A percentile compares a stretch with the other conserved stretches of the same genome.
These are phyloP conservation scores for Scortechinia acanthostroma DNA, from an alignment of 2,329 filamentous ascomycete genomes.

Conservation along the genomic window DNA sequence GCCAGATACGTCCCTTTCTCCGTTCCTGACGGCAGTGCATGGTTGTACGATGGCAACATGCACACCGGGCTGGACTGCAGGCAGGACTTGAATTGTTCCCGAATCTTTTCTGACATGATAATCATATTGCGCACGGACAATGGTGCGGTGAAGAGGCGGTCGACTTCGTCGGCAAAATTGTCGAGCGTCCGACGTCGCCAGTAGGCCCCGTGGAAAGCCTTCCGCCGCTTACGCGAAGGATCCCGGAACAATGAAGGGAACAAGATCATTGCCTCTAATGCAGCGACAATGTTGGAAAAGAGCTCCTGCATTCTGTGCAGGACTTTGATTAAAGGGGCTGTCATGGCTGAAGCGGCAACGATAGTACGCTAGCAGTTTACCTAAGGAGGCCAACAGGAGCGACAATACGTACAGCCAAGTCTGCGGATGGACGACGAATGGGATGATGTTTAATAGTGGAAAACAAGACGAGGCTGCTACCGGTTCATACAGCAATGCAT, in stretches of 20 bases:
- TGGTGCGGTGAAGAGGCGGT: constrained; percentile 22
- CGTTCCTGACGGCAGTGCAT: constrained; percentile 50
- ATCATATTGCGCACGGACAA: constrained; percentile 23
- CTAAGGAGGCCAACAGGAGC: too few species aligned
- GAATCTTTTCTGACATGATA: constrained; percentile 31
- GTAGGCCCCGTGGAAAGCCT: constrained; percentile 18
- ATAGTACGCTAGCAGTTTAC: too few species aligned
- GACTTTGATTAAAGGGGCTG: constrained; percentile 23
- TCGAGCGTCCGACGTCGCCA: constrained; percentile 24
- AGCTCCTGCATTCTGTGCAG: constrained; percentile 27
- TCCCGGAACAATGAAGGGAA: constrained; percentile 26
- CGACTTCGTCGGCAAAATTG: constrained; percentile 25
- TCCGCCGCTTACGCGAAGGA: constrained; percentile 17
- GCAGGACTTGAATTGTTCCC: constrained; percentile 41
- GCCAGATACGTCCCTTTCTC: constrained; percentile 54
- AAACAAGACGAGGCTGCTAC: too few species aligned
- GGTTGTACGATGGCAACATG: constrained; percentile 63
- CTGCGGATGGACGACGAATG: too few species aligned
- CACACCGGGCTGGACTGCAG: constrained; percentile 42
- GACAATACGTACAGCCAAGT: too few species aligned
- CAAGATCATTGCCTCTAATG: constrained; percentile 26
- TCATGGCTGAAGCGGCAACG: too few species aligned
- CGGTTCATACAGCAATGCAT: too few species aligned
- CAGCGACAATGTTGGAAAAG: constrained; percentile 25
- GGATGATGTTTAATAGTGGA: too few species aligned